phyloP scores from a whole-genome alignment of 441 rosid genomes.

The Iberis amara region DNA sequence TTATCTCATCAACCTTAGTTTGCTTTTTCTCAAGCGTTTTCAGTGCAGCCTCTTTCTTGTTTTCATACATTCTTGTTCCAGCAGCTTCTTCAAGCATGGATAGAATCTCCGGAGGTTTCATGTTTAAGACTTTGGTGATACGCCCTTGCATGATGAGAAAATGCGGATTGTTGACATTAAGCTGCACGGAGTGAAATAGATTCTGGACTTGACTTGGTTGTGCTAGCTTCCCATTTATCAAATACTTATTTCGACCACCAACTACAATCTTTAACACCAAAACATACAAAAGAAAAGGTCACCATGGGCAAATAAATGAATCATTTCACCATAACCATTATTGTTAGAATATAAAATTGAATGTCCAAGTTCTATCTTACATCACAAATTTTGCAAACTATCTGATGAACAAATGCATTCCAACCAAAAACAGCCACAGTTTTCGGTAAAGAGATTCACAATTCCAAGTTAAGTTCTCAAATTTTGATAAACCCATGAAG shows the following conservation, averaged over 20 bases:
- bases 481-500: neutral
- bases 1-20: slow-evolving; percentile 88
- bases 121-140: slow-evolving; percentile 87
- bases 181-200: slow-evolving; percentile 95
- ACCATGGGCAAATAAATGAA: slow-evolving; percentile 67
- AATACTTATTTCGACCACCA: slow-evolving; percentile 93
- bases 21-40: slow-evolving; percentile 97
- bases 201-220: slow-evolving; percentile 98
- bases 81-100: slow-evolving; percentile 99
- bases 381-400: no score
- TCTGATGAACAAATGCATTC: no score
- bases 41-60: slow-evolving; percentile 81
- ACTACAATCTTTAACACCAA: slow-evolving; percentile 71
- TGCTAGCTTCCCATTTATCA: slow-evolving; percentile 90
- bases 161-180: slow-evolving; percentile 95
- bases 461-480: neutral
- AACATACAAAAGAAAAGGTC: slow-evolving; percentile 20
- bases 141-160: slow-evolving; percentile 99
- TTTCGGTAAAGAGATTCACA: no score
- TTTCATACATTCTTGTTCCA: slow-evolving; percentile 99
- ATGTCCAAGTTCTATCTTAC: no score
- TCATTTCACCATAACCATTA: slow-evolving; percentile 70
- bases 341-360: no score
- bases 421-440: no score
- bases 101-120: slow-evolving; percentile 96